Base-by-base conservation (phyloP, 345 rosid species). In the Trapa incisa region DNA sequence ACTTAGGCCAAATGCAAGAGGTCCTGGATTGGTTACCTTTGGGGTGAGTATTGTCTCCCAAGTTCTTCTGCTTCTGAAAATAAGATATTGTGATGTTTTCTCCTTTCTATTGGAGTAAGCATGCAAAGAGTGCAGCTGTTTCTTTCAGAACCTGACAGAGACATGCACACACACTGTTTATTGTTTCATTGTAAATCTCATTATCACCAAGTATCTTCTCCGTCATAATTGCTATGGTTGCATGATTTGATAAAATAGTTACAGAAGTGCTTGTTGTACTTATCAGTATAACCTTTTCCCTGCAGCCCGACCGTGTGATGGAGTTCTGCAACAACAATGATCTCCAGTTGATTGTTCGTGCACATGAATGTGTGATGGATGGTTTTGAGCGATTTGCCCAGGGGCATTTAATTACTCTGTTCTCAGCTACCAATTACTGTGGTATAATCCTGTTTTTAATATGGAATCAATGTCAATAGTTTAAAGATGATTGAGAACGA, bases 331-430 rank as follows among this genome's bases (percentile, higher is more conserved):
- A 84, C 74, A 94, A 91, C 85, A 94, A 94, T 75, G 99, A 94
- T 79, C 97, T 94, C 70, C 97, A 94, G 76, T 77, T 94, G 80
- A 94, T 94, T 76, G 97, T 94, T 50, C 92, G 97, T 66, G 99
- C 97, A 43, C 97, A 94, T 66, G 99, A 94, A 82, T 94, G 97
- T 57, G 99, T 94, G 71, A 94, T 94, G 99, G 99, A 94, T 61
- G 99, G 99, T 45, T 94, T 94, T 73, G 97, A 91, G 84, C 97
- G 97, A 32, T 91, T 94, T 43, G 99, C 97, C 0, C 96, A 94
- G 61, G 99, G 97, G 69, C 99, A 91, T 81, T 83, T 94, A 65
- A 94, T 94, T 61, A 94, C 99, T 5, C 95, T 94, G 77, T 94
- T 94, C 78, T 94, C 99, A 0, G 96, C 97, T 42, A 94, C 99